These are phyloP conservation scores for Corchorus capsularis DNA, from an alignment of 345 rosid species.

Conservation along the genomic window DNA sequence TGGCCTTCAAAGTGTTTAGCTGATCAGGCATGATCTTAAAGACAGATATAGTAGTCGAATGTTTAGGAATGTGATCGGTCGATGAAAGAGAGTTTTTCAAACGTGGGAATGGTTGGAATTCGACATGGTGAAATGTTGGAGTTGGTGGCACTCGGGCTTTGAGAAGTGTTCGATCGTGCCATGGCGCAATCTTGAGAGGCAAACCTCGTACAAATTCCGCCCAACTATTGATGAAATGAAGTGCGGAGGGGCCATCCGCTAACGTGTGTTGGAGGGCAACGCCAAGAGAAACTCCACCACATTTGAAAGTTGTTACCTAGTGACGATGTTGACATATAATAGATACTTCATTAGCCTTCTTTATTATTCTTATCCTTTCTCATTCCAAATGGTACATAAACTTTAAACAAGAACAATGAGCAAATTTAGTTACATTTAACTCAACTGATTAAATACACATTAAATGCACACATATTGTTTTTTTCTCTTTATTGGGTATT, in stretches of 20 bases:
- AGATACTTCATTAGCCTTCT: no score
- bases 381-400: no score
- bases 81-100: neutral
- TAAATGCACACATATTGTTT: no score
- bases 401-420: no score
- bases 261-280: slow-evolving; percentile 22
- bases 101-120: slow-evolving; percentile 25
- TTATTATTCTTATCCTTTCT: no score
- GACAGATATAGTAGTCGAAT: neutral
- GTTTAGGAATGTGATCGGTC: neutral
- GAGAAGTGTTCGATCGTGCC: slow-evolving; percentile 24
- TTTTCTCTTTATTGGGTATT: no score
- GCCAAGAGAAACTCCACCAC: slow-evolving; percentile 36
- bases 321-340: no score
- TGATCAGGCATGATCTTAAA: neutral
- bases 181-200: slow-evolving; percentile 2
- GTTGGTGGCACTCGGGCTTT: slow-evolving; percentile 13
- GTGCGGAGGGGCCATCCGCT: slow-evolving; percentile 27
- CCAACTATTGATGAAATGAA: slow-evolving; percentile 34
- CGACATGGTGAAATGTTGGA: slow-evolving; percentile 26
- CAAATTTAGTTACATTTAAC: no score
- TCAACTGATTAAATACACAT: no score
- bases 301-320: slow-evolving; percentile 31
- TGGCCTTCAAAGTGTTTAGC: slow-evolving; percentile 18
- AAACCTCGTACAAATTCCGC: slow-evolving; percentile 28